Conservation (phyloP, 1,284 basidiomycete species). For the Cryptococcus sp. region DNA sequence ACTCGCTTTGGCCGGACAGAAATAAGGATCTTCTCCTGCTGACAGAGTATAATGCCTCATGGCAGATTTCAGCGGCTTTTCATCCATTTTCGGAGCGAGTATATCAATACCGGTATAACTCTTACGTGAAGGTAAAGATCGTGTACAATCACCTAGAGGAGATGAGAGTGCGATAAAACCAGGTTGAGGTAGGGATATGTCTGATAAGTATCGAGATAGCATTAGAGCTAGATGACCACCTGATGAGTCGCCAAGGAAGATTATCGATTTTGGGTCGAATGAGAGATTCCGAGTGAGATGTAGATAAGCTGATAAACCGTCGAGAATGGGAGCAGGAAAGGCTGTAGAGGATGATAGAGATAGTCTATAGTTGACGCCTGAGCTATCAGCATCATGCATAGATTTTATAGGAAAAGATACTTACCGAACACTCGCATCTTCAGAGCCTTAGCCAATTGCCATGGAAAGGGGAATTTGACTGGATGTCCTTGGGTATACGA, state of each 20-base stretch:
- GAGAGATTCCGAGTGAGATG: constrained; percentile 49
- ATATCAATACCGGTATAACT: constrained; percentile 10
- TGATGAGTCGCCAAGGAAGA: constrained; percentile 62
- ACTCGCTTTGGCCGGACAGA: constrained; percentile 19
- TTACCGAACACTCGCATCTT: constrained; percentile 11
- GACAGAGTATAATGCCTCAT: constrained; percentile 13
- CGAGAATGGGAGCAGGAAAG: constrained; percentile 12
- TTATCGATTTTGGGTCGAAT: constrained; percentile 54
- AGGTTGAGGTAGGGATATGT: constrained; percentile 50
- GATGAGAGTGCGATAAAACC: constrained; percentile 55
- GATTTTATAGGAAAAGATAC: neutral
- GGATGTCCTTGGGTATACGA: constrained; percentile 17
- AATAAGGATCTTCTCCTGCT: constrained; percentile 8
- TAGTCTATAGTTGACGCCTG: constrained; percentile 25
- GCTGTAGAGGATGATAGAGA: constrained; percentile 2
- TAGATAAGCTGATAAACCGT: constrained; percentile 11
- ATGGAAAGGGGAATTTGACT: constrained; percentile 13
- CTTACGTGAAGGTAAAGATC: constrained; percentile 14
- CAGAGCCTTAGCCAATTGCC: constrained; percentile 11
- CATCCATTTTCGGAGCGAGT: constrained; percentile 3
- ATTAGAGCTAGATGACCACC: constrained; percentile 62
- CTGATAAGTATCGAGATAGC: constrained; percentile 13
- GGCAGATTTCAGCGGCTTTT: constrained; percentile 9
- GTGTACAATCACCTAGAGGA: constrained; percentile 55
- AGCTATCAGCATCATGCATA: neutral